Evolutionary conservation across 371 early-diverging fungal genomes (phyloP), one percentile per base, ranked within the genome.

Genomic region (Actinomucor elegans): DNA sequence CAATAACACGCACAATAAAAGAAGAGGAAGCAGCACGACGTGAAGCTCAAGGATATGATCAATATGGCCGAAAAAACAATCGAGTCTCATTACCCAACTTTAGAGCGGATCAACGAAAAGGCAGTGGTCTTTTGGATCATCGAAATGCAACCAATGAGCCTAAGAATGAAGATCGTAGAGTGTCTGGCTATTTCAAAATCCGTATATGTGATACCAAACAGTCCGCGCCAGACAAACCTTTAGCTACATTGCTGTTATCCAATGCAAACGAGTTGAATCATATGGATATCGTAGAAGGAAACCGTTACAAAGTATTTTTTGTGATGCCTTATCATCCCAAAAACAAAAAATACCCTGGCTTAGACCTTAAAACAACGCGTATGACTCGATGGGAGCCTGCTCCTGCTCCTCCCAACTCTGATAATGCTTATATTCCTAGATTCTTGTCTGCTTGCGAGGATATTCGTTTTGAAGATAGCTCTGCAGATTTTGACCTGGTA

Each of bases 1-100:
- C 54, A 27, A 41, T 84, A 1, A 71, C 71, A 12, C 73, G 87
- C 0, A 81, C 67, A 8, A 73, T 60, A 10, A 61, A 64, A 4
- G 91, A 89, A 48, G 90, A 92, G 59, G 80, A 84, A 15, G 70
- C 61, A 0, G 71, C 72, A 20, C 59, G 58, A 15, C 64, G 64
- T 9, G 20, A 1, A 1, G 70, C 73, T 17, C 61, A 60, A 44
- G 57, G 31, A 1, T 48, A 15, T 42, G 52, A 27, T 27, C 12
- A 14, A n/a, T 52, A 27, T 18, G 27, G 28, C n/a, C n/a, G n/a
- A n/a, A n/a, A n/a, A n/a, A n/a, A n/a, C n/a, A n/a, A n/a, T n/a
- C n/a, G n/a, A n/a, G n/a, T n/a, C n/a, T n/a, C 8, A 37, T 44
- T 53, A 51, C 66, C 15, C 42, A 59, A 37, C 29, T 70, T 41